Conservation (phyloP, 305 asterid species). For the Withania somnifera region DNA sequence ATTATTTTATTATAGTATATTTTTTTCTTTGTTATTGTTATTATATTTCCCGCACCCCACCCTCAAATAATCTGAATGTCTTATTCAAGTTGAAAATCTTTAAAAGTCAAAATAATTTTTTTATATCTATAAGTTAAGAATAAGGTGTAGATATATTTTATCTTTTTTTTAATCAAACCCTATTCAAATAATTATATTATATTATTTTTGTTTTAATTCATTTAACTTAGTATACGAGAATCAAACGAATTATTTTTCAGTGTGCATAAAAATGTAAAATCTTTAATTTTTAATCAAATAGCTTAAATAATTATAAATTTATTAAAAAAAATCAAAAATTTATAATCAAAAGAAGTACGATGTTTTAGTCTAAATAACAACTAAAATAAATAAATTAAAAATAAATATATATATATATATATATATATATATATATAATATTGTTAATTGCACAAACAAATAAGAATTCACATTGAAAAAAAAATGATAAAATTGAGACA, state of each 20-base stretch:
- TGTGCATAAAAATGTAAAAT: background rate
- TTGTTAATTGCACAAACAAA: constrained; percentile 9
- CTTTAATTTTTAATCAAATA: background rate
- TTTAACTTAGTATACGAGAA: background rate
- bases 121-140: background rate
- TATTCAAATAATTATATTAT: background rate
- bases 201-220: background rate
- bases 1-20: background rate
- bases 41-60: background rate
- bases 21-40: background rate
- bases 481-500: constrained; percentile 11
- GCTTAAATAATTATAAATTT: background rate
- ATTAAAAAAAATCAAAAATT: too few relatives aligned
- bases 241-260: background rate
- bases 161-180: fast-evolving
- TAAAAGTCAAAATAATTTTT: fast-evolving
- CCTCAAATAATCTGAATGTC: too few relatives aligned
- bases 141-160: too few relatives aligned
- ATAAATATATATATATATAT: too few relatives aligned
- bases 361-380: too few relatives aligned
- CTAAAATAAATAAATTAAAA: background rate
- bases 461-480: constrained; percentile 6
- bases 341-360: too few relatives aligned
- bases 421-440: background rate
- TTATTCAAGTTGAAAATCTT: too few relatives aligned